Evolutionary conservation across 1,284 basidiomycete genomes (phyloP).

Genomic region (Cronartium ribicola): DNA sequence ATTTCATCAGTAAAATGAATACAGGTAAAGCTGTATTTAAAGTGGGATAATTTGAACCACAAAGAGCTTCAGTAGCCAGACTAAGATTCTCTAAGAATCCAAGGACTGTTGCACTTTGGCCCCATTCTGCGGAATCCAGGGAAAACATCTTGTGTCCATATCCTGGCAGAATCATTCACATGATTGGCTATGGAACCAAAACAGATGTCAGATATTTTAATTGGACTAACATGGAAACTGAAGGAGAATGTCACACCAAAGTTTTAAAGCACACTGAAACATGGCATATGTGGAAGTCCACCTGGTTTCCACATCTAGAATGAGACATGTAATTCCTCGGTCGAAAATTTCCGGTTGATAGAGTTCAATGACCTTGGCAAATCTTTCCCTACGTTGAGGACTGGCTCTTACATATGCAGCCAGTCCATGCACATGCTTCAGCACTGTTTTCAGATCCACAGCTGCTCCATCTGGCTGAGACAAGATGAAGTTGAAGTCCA

Average conservation of each 20-base stretch:
- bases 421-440: conserved; percentile 7
- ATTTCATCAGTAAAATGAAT: background rate
- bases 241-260: background rate
- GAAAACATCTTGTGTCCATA: too few species aligned
- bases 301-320: background rate
- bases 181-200: too few species aligned
- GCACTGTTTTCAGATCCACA: conserved; percentile 2
- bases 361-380: background rate
- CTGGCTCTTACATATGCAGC: background rate
- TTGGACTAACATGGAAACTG: too few species aligned
- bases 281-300: conserved; percentile 16
- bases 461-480: background rate
- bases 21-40: conserved; percentile 10
- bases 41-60: conserved; percentile 24
- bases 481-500: background rate
- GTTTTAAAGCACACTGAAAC: background rate
- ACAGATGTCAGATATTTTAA: too few species aligned
- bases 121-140: background rate
- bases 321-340: background rate
- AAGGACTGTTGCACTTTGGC: conserved; percentile 1
- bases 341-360: conserved; percentile 4
- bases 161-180: too few species aligned
- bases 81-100: conserved; percentile 1
- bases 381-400: conserved; percentile 10
- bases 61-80: background rate